Evolutionary conservation across 1,139 yeast genomes (phyloP).

Genomic region (Taphrina sp.): DNA sequence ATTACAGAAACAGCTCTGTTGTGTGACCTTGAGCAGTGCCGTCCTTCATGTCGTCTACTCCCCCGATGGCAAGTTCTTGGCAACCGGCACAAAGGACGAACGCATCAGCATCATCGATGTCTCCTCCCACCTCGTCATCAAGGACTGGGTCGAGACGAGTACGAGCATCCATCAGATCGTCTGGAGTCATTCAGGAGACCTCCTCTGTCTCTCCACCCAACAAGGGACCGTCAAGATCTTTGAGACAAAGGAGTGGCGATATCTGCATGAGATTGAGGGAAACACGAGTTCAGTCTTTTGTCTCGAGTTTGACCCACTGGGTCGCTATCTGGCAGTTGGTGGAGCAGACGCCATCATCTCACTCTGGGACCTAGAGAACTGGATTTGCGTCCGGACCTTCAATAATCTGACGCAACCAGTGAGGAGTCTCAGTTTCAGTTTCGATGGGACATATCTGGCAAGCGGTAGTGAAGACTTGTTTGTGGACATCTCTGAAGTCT

Average conservation of each 20-base stretch:
- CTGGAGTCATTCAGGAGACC: conserved; percentile 34
- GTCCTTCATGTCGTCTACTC: conserved; percentile 26
- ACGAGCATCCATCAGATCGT: conserved; percentile 31
- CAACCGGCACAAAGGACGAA: conserved; percentile 33
- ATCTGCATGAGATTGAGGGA: conserved; percentile 33
- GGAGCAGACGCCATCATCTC: conserved; percentile 71
- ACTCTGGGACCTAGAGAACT: conserved; percentile 55
- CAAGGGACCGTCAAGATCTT: conserved; percentile 34
- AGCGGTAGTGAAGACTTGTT: conserved; percentile 43
- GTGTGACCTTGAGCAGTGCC: conserved; percentile 19
- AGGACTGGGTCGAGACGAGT: conserved; percentile 25
- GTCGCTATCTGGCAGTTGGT: conserved; percentile 57
- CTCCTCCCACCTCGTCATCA: conserved; percentile 19
- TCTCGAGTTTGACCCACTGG: conserved; percentile 59
- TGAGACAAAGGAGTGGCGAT: conserved; percentile 25
- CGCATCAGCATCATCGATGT: conserved; percentile 32
- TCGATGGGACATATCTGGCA: conserved; percentile 45
- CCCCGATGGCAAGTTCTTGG: conserved; percentile 29
- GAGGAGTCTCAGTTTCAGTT: conserved; percentile 43
- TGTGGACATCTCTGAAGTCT: conserved; percentile 42
- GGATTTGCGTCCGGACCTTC: conserved; percentile 52
- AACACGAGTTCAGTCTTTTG: conserved; percentile 34
- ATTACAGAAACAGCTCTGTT: conserved; percentile 21
- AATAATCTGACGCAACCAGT: conserved; percentile 44
- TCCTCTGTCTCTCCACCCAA: conserved; percentile 33